Base-by-base conservation (phyloP, 202 grass and related monocot species). In the Zizania palustris region DNA sequence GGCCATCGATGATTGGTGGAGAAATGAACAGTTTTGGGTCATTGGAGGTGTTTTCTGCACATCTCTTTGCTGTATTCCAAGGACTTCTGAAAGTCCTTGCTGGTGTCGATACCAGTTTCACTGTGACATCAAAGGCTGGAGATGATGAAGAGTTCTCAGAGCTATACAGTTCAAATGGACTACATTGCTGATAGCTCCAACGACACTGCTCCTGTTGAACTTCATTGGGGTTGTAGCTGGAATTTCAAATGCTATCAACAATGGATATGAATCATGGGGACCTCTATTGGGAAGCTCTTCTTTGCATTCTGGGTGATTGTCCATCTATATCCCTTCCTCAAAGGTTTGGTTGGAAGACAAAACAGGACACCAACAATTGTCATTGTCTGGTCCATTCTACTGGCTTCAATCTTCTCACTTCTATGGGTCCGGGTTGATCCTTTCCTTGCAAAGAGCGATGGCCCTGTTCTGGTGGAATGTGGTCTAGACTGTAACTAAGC, bases 21-120 rank as follows among this genome's bases (percentile, higher is more conserved):
- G 90, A 44, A 93, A 93, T 6, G 90, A 93, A 57, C 90, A 93
- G 87, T 93, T 93, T 63, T 93, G 90, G 90, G 90, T 93, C n/a
- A 93, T 93, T 11, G 90, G 90, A 71, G 90, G 90, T 39, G 90
- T 85, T 62, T n/a, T 93, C 90, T 9, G 9, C 90, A 1, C 90
- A 93, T 74, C 90, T 93, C 21, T 93, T 93, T 55, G 90, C 90
- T 9, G 77, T 93, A 15, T 93, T 93, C 73, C 90, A 93, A 67
- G 90, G 90, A 1, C 90, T 93, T 11, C 45, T 93, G 34, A 93
- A 93, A 83, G 90, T 93, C 51, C 71, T 93, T 2, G 90, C 90
- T 3, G 90, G 90, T 84, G 77, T 93, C 0, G 90, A 93, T 51
- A 93, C 90, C 28, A 93, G 88, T 78, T 93, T 93, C 80, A 93